Evolutionary conservation across 257 asterid genomes (phyloP).

Genomic region (Rehmannia glutinosa): DNA sequence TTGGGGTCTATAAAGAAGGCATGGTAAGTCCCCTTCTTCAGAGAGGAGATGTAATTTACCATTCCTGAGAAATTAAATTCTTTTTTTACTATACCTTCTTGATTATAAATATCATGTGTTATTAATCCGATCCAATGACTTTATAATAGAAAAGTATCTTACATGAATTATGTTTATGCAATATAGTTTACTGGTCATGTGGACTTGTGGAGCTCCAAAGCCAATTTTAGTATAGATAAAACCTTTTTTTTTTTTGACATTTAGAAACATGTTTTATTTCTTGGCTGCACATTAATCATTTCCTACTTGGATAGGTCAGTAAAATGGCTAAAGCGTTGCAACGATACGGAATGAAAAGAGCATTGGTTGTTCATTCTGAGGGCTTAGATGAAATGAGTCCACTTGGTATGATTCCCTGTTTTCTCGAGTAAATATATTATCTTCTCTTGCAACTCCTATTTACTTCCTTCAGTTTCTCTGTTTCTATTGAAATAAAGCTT

Average conservation of each 20-base stretch:
- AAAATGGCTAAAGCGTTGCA: conserved; percentile 85
- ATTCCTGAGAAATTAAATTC: too few relatives aligned
- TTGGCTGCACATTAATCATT: background rate
- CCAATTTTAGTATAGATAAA: too few relatives aligned
- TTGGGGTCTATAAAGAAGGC: conserved; percentile 75
- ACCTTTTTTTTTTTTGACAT: too few relatives aligned
- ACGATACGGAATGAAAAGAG: conserved; percentile 72
- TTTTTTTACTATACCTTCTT: too few relatives aligned
- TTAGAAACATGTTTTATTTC: too few relatives aligned
- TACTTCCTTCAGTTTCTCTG: background rate
- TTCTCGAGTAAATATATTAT: background rate
- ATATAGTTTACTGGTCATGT: too few relatives aligned
- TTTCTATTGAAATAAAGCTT: background rate
- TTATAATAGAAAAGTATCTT: background rate
- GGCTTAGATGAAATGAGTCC: conserved; percentile 94
- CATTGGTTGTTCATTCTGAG: conserved; percentile 75
- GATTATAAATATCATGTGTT: background rate
- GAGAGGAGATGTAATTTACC: too few relatives aligned
- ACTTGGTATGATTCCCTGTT: conserved; percentile 46
- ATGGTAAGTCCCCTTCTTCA: conserved; percentile 27
- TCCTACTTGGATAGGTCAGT: conserved; percentile 36
- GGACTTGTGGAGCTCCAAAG: too few relatives aligned
- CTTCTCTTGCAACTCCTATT: too few relatives aligned
- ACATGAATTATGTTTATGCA: too few relatives aligned
- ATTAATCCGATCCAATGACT: background rate